Base-by-base conservation (phyloP, 1,284 basidiomycete genomes). In the Singerocomus rubriflavus region DNA sequence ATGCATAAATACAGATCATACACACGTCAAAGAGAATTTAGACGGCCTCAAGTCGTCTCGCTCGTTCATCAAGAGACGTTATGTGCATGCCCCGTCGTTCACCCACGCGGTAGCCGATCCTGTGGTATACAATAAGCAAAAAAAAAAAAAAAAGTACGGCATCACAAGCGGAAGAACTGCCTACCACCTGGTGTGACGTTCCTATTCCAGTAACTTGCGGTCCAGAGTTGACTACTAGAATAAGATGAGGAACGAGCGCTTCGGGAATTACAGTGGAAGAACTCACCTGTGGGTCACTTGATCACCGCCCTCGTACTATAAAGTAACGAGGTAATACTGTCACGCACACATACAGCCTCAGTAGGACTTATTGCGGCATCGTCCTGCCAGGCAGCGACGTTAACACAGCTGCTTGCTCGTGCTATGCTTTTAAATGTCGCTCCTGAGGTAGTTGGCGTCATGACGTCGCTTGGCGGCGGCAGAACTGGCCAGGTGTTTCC, bases 181-280 rank as follows among this genome's bases (percentile, higher is more conserved):
- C 8, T 5, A 43, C 39, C 48, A 6, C 44, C 44, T 2, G 31
- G 44, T 8, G 2, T 6, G 17, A 36, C 47, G 4, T 11, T n/a
- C n/a, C 48, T 25, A 29, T 47, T 38, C 42, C 44, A 50, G 31
- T 34, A 33, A 17, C 30, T 48, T 6, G 44, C 48, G 14, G 45
- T 50, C 41, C 47, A 48, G 40, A 45, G 47, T 10, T 37, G 6
- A 5, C 47, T 33, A 21, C 47, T 45, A 32, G 2, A 13, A 13
- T 14, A 34, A 8, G 14, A n/a, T 14, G 21, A 37, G 12, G 36
- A 25, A 25, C 6, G 17, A 6, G 13, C 13, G 13, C 12, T 37
- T 37, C 21, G 25, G 12, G 21, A 7, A 25, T 37, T 13, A 12
- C 8, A 6, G 17, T 14, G 21, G 13, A 37, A 21, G 2, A 14